Evolutionary conservation across 768 basidiomycete species (phyloP).

Genomic region (Trametes cingulata): DNA sequence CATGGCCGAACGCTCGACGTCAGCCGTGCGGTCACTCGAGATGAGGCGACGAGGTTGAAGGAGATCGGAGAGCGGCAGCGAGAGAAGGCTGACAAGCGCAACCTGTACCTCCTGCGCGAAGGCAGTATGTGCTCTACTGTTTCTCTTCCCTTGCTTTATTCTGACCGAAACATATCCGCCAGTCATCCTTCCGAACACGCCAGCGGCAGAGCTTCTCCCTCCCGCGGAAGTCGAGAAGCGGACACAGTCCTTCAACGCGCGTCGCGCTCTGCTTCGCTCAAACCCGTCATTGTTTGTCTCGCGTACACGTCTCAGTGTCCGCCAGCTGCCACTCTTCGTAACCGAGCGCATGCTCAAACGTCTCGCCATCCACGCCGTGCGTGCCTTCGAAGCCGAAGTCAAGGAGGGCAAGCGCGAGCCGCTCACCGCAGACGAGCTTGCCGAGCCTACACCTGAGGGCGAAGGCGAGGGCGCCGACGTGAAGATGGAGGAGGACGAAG

Average conservation of each 20-base stretch:
- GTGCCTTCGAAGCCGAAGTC: constrained; percentile 80
- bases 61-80: constrained; percentile 84
- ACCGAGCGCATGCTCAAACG: constrained; percentile 90
- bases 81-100: constrained; percentile 92
- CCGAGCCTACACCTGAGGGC: constrained; percentile 39
- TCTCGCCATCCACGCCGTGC: constrained; percentile 78
- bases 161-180: constrained; percentile 2
- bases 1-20: constrained; percentile 94
- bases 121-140: constrained; percentile 62
- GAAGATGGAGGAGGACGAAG: constrained; percentile 28
- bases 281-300: constrained; percentile 96
- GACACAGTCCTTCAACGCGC: constrained; percentile 80
- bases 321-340: constrained; percentile 88
- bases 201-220: constrained; percentile 71
- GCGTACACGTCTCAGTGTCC: constrained; percentile 89
- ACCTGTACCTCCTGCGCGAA: constrained; percentile 94
- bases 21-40: constrained; percentile 85
- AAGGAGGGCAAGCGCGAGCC: constrained; percentile 56
- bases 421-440: constrained; percentile 73
- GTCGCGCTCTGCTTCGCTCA: constrained; percentile 77
- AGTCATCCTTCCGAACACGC: constrained; percentile 91
- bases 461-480: constrained; percentile 27
- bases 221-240: constrained; percentile 84
- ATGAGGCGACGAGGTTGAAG: constrained; percentile 83
- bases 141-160: neutral